Base-by-base conservation (phyloP, 2,329 filamentous ascomycete species). In the Fusarium fujikuroi region DNA sequence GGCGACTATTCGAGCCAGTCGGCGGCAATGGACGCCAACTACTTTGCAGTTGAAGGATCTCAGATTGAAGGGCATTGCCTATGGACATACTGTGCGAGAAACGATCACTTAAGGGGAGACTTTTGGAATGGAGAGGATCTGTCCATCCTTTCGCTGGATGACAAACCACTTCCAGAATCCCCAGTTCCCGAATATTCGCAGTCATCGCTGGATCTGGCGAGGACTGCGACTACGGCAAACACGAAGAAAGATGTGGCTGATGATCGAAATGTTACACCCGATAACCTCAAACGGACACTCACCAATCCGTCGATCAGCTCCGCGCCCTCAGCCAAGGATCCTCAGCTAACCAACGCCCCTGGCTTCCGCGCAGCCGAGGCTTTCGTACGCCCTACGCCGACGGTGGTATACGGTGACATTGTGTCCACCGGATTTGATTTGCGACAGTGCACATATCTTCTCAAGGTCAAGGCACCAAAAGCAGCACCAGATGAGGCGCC, bases 81-180 rank as follows among this genome's bases (percentile, higher is more conserved):
- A 50, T 99, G 96, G 96, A 86, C 94, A 4, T 99, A 99, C 81
- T 91, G 90, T 70, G 88, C 90, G 25, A 88, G 88, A 87, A 99
- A 98, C 80, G 92, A 92, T 70, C 96, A 99, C 79, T 87, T 92
- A 78, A 92, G 93, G 83, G 96, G 96, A 61, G 96, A 99, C 78
- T 91, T 94, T 74, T 99, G 96, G 96, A 99, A 99, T 75, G 96
- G 96, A 52, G 96, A 99, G 81, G 96, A 99, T 80, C 84, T 99
- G 39, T 98, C 95, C 9, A 96, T 99, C 61, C 92, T 91, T 79
- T 98, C 94, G 0, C 76, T 90, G 9, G 95, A 99, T 79, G 97
- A 99, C 81, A 91, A 90, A 61, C 83, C 86, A 21, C 80, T 92
- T 43, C 87, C 88, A 4, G 78, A 85, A 43, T 89, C 88, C 5